phyloP scores from a whole-genome alignment of 2,329 filamentous ascomycete species.

The Sordariomycetes sp. region DNA sequence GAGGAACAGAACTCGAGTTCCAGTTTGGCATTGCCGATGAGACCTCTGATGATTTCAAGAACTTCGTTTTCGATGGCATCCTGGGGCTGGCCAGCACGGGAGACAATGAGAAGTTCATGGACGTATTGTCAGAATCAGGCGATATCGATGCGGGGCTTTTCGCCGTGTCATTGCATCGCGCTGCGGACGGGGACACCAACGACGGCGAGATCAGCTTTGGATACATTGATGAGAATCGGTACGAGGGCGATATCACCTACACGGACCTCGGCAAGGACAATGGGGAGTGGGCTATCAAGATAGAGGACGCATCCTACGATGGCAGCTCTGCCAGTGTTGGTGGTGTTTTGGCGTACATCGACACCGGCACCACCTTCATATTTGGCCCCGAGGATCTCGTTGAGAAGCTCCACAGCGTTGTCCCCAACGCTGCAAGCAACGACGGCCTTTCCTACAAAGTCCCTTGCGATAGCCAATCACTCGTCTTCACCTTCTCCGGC shows the following conservation, averaged over 20 bases:
- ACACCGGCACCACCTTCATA: slow-evolving; percentile 75
- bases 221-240: slow-evolving; percentile 55
- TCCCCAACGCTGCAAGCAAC: slow-evolving; percentile 50
- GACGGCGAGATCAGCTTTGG: slow-evolving; percentile 76
- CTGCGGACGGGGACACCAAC: slow-evolving; percentile 48
- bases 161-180: slow-evolving; percentile 61
- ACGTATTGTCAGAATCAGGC: slow-evolving; percentile 46
- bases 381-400: slow-evolving; percentile 63
- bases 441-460: slow-evolving; percentile 58
- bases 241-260: slow-evolving; percentile 60
- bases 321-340: slow-evolving; percentile 49
- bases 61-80: slow-evolving; percentile 83
- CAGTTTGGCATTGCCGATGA: slow-evolving; percentile 64
- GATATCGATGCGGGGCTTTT: slow-evolving; percentile 57
- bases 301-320: slow-evolving; percentile 57
- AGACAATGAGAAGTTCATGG: slow-evolving; percentile 57
- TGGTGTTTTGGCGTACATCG: slow-evolving; percentile 58
- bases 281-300: slow-evolving; percentile 63
- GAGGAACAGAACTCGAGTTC: slow-evolving; percentile 53
- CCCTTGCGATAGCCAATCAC: slow-evolving; percentile 57
- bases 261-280: slow-evolving; percentile 37
- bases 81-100: slow-evolving; percentile 61
- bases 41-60: slow-evolving; percentile 64
- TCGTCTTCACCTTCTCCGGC: slow-evolving; percentile 62
- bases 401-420: slow-evolving; percentile 53